Percentiles rank a stretch among this genome's conserved stretches.
These are phyloP conservation scores for Plasmodium vinckei DNA, from an alignment of 169 alveolate genomes.

Conservation along the genomic window DNA sequence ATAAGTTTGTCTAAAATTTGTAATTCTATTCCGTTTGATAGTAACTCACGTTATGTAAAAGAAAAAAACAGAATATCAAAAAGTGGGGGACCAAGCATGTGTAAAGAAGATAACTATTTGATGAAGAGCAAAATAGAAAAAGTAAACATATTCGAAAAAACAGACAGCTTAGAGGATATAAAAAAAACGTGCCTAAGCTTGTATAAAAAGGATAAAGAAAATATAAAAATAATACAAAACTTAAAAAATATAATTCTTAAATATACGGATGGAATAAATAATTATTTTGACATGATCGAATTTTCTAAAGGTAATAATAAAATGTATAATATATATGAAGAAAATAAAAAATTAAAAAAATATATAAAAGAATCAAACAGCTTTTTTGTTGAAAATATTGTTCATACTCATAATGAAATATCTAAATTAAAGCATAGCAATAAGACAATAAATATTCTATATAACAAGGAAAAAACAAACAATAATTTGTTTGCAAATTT, in stretches of 20 bases:
- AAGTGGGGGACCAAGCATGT: too few species aligned
- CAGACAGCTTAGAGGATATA: background rate
- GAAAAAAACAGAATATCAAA: too few species aligned
- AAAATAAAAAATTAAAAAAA: conserved; percentile 49
- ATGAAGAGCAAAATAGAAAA: too few species aligned
- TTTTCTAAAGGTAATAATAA: conserved; percentile 13
- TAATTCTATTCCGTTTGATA: too few species aligned
- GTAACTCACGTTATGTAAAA: too few species aligned
- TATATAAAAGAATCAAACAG: conserved; percentile 37
- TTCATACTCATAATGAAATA: conserved; percentile 33
- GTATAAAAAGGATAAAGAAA: background rate
- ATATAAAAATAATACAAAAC: background rate
- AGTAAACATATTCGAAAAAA: background rate
- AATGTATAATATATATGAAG: conserved; percentile 43
- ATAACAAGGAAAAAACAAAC: conserved; percentile 46
- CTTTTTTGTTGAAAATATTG: conserved; percentile 25
- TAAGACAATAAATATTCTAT: conserved; percentile 45
- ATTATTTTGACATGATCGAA: conserved; percentile 41
- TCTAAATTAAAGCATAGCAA: conserved; percentile 43
- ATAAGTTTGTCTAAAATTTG: too few species aligned
- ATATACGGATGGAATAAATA: conserved; percentile 37
- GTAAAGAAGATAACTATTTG: too few species aligned
- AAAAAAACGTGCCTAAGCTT: background rate
- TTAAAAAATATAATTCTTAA: conserved; percentile 30
- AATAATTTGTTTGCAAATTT: background rate